phyloP scores from a whole-genome alignment of 176 grass and related monocot genomes.

The Oryza brachyantha region DNA sequence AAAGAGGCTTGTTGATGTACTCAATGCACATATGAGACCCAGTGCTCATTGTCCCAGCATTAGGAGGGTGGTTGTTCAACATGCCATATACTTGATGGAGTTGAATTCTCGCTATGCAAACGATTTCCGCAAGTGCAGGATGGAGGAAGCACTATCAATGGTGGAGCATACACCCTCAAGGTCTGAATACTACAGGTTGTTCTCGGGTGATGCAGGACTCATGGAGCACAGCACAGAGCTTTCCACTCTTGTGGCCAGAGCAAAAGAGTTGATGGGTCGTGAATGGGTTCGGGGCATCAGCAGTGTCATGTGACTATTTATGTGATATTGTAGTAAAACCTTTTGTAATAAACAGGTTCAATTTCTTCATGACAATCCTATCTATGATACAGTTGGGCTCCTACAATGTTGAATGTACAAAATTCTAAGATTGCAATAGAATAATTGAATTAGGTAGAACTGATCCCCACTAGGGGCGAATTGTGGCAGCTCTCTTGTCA shows the following conservation, averaged over 20 bases:
- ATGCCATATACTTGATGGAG: slow-evolving; percentile 22
- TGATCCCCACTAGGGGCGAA: too few relatives aligned
- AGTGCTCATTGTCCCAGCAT: neutral
- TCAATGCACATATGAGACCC: neutral
- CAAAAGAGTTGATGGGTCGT: slow-evolving; percentile 7
- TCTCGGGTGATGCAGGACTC: slow-evolving; percentile 1
- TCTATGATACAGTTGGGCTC: too few relatives aligned
- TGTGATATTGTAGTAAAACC: too few relatives aligned
- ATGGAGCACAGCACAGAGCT: neutral
- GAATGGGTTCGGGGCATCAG: too few relatives aligned
- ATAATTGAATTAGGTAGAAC: too few relatives aligned
- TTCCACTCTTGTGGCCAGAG: neutral
- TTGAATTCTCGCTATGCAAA: neutral
- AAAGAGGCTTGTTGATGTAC: neutral
- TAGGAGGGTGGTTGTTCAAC: slow-evolving; percentile 1
- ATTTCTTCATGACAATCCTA: too few relatives aligned
- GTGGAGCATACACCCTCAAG: slow-evolving; percentile 1
- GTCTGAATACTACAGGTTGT: slow-evolving; percentile 10
- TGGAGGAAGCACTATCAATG: neutral
- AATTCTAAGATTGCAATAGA: too few relatives aligned
- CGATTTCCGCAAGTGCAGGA: neutral
- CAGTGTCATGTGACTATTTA: too few relatives aligned
- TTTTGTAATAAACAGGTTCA: too few relatives aligned
- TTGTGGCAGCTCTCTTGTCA: too few relatives aligned
- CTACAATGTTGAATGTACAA: too few relatives aligned